Conservation (phyloP, 2,329 filamentous ascomycete species). For the Stemphylium lycopersici region DNA sequence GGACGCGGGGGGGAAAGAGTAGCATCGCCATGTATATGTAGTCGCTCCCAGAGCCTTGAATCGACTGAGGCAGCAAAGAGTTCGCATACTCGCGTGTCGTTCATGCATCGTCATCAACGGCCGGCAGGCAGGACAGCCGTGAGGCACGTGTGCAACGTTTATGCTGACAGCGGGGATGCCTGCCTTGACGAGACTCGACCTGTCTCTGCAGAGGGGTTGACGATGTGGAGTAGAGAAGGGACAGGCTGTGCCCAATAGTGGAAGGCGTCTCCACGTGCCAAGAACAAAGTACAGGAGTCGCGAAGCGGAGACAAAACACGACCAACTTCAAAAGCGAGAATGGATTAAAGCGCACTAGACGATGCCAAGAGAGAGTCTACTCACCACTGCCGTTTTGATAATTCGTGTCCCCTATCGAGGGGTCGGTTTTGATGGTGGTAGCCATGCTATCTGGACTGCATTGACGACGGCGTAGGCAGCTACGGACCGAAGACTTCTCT, state of each 20-base stretch:
- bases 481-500: constrained; percentile 17
- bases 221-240: constrained; percentile 19
- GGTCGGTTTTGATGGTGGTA: constrained; percentile 41
- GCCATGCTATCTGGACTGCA: constrained; percentile 44
- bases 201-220: constrained; percentile 38
- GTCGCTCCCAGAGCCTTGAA: constrained; percentile 14
- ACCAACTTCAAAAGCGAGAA: constrained; percentile 36
- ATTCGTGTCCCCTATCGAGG: constrained; percentile 36
- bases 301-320: constrained; percentile 41
- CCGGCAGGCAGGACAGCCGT: constrained; percentile 37
- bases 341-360: constrained; percentile 30
- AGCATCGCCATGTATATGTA: constrained; percentile 45
- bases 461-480: constrained; percentile 27
- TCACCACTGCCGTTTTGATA: constrained; percentile 46
- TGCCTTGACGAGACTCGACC: constrained; percentile 38
- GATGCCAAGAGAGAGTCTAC: constrained; percentile 29
- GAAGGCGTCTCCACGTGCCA: constrained; percentile 18
- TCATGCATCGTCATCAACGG: constrained; percentile 31
- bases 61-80: constrained; percentile 15
- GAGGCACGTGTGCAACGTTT: constrained; percentile 28
- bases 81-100: constrained; percentile 18
- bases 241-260: constrained; percentile 31
- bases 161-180: constrained; percentile 29
- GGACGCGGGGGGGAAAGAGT: constrained; percentile 25
- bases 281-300: constrained; percentile 32